Percentiles rank a stretch among this genome's conserved stretches.
Evolutionary conservation across 768 basidiomycete genomes (phyloP).

Genomic region (Bullera alba): DNA sequence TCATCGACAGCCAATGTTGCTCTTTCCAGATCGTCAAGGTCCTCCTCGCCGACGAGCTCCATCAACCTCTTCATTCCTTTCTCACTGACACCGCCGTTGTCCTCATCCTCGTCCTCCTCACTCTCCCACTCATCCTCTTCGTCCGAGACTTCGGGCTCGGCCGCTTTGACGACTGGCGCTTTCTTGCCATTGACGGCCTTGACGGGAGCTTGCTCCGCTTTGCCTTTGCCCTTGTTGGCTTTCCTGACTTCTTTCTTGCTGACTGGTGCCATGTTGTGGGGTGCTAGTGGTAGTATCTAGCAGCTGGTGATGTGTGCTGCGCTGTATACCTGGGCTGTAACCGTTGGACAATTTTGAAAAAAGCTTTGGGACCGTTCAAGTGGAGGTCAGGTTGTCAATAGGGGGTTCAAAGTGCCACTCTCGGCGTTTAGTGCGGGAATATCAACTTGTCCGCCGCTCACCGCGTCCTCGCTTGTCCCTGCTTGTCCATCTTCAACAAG

Average conservation of each 20-base stretch:
- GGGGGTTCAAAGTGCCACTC: too few species aligned
- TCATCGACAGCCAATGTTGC: conserved; percentile 51
- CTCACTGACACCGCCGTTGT: conserved; percentile 35
- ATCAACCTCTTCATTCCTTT: conserved; percentile 36
- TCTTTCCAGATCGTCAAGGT: conserved; percentile 61
- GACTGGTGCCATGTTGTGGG: conserved; percentile 17
- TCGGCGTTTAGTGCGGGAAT: too few species aligned
- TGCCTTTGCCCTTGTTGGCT: conserved; percentile 20
- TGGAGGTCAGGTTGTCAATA: too few species aligned
- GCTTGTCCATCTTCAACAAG: too few species aligned
- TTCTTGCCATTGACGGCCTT: too few species aligned
- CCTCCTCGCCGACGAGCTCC: conserved; percentile 48
- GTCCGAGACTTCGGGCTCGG: conserved; percentile 30
- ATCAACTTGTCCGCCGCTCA: too few species aligned
- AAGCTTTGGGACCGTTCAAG: too few species aligned
- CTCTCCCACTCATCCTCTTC: conserved; percentile 28
- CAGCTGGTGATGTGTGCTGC: background rate
- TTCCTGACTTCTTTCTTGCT: conserved; percentile 29
- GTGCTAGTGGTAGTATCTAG: background rate
- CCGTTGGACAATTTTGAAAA: too few species aligned
- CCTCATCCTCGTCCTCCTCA: conserved; percentile 42
- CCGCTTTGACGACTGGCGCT: conserved; percentile 5
- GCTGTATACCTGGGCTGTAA: too few species aligned
- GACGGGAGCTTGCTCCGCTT: conserved; percentile 5
- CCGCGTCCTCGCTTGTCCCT: too few species aligned